Base-by-base conservation (phyloP, 2,329 filamentous ascomycete genomes). In the Paramyrothecium sp. region DNA sequence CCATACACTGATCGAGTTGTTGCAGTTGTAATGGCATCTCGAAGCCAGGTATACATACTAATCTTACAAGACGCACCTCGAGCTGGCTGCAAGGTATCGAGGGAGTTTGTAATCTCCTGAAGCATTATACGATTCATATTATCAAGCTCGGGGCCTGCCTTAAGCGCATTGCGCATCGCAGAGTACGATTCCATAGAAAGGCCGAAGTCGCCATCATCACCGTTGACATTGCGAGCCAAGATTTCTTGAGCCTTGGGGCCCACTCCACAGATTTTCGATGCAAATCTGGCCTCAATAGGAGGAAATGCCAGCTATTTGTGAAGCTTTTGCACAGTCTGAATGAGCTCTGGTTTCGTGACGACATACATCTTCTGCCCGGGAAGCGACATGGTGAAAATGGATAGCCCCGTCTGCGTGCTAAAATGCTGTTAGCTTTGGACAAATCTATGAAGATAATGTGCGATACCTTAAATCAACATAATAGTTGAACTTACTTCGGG, bases 301-400 rank as follows among this genome's bases (percentile, higher is more conserved):
- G 51, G 51, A 22, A 53, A 53, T n/a, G 51, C 51, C 8, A 53
- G 16, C 3, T n/a, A 20, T 19, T 20, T 34, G 30, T 53, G 23
- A 21, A 55, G 51, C 38, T 55, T 56, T 38, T 59, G 51, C 20
- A 54, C 26, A 3, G 23, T 52, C 38, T 48, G 57, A n/a, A 58
- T 49, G 20, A 58, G 57, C 3, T 56, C 54, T 23, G 57, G 53
- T 17, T 49, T 34, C 17, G 50, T 54, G 12, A 58, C 33, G 23
- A 58, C 41, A 54, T 58, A 58, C 49, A 58, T 50, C 50, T 58
- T 58, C 50, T 58, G 57, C 3, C 57, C 57, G 2, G 57, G 57
- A 3, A 58, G 54, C n/a, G 12, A 30, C 16, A 58, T 21, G 5
- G 57, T 58, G 51, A 58, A 56, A 20, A 58, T 58, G n/a, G 57